These are phyloP conservation scores for Ananas comosus DNA, from an alignment of 176 grass and related monocot species.

Conservation along the genomic window DNA sequence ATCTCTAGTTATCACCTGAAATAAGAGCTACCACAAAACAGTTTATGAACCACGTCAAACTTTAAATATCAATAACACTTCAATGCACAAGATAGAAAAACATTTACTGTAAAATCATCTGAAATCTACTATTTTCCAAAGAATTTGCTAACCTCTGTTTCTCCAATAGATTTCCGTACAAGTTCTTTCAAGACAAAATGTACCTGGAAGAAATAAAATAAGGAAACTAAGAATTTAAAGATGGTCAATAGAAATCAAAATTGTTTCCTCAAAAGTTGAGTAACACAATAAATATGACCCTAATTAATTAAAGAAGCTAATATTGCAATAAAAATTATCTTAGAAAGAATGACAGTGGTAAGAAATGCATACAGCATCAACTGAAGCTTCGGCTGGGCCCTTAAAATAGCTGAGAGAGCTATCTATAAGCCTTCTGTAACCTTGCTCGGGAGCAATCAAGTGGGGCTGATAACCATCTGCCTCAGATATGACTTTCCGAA, in stretches of 20 bases:
- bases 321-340: not conserved
- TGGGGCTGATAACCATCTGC: conserved; percentile 99
- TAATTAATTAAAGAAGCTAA: not conserved
- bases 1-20: not conserved
- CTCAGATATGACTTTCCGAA: conserved; percentile 89
- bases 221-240: not conserved
- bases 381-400: conserved; percentile 94
- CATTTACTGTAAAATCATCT: not conserved
- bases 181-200: conserved; percentile 98
- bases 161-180: conserved; percentile 76
- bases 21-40: not conserved
- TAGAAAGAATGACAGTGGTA: conserved; percentile 6
- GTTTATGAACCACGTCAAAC: not conserved
- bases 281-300: not conserved
- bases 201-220: conserved; percentile 50
- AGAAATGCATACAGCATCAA: conserved; percentile 72
- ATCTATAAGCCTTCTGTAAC: conserved; percentile 93
- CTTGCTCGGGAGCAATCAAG: conserved; percentile 98
- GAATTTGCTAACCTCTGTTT: conserved; percentile 61
- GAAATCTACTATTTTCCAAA: conserved; percentile 7
- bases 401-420: conserved; percentile 98
- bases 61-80: not conserved
- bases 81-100: not conserved
- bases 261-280: too few species aligned
- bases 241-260: not conserved